phyloP scores from a whole-genome alignment of 1,139 yeast genomes.

The Pichia sp. region DNA sequence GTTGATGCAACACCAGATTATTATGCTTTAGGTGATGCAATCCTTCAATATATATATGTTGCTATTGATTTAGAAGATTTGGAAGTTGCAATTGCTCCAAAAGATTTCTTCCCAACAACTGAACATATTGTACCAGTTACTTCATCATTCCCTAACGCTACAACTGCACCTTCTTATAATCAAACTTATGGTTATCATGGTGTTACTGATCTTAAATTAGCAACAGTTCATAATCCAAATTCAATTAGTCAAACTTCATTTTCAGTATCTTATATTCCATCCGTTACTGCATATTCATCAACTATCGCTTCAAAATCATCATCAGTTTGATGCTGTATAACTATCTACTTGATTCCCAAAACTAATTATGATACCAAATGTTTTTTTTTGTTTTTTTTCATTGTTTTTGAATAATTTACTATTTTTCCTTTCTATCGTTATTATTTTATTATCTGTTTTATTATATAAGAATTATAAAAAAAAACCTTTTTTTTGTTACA shows the following conservation, averaged over 20 bases:
- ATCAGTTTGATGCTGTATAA: no score
- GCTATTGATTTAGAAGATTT: conserved; percentile 67
- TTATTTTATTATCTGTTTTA: neutral
- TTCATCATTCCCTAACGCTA: conserved; percentile 14
- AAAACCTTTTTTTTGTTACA: no score
- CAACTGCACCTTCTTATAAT: conserved; percentile 10
- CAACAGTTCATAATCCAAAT: conserved; percentile 14
- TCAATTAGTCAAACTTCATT: conserved; percentile 9
- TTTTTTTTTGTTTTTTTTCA: no score
- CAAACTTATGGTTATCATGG: conserved; percentile 13
- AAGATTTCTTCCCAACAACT: conserved; percentile 36
- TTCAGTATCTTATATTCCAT: conserved; percentile 8
- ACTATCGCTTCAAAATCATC: conserved; percentile 1
- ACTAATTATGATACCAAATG: no score
- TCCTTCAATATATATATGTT: conserved; percentile 63
- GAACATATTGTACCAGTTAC: conserved; percentile 24
- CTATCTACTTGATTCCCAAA: neutral
- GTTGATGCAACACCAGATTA: conserved; percentile 27
- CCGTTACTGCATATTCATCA: conserved; percentile 8
- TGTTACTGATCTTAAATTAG: conserved; percentile 14
- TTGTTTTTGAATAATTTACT: neutral
- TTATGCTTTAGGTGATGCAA: conserved; percentile 58
- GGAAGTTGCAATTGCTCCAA: conserved; percentile 64
- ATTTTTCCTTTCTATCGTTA: neutral
- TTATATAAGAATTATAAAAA: no score